phyloP scores from a whole-genome alignment of 2,329 filamentous ascomycete species.

The Paradendryphiella salina region DNA sequence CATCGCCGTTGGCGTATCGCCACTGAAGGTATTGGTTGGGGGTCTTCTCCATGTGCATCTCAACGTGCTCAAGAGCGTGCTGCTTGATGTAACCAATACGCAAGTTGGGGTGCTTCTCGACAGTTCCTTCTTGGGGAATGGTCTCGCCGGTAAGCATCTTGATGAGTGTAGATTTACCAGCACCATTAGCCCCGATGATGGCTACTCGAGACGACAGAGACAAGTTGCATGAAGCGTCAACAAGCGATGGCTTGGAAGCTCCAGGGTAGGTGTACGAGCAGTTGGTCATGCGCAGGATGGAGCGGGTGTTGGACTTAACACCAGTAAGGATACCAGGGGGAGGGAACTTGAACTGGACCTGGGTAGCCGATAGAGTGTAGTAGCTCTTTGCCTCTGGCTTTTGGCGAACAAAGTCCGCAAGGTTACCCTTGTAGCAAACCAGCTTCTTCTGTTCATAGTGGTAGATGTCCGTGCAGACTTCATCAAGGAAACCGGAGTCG shows the following conservation, averaged over 20 bases:
- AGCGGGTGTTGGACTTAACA: conserved; percentile 91
- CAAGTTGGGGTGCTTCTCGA: conserved; percentile 97
- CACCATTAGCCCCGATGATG: conserved; percentile 96
- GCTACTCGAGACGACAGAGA: conserved; percentile 89
- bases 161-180: conserved; percentile 96
- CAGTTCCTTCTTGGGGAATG: conserved; percentile 78
- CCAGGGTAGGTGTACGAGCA: conserved; percentile 94
- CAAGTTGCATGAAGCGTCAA: conserved; percentile 84
- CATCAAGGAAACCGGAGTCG: conserved; percentile 96
- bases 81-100: conserved; percentile 99
- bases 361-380: conserved; percentile 88
- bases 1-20: conserved; percentile 96
- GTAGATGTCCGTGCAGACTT: conserved; percentile 97
- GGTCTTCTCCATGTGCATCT: conserved; percentile 99
- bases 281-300: conserved; percentile 93
- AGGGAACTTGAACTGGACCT: conserved; percentile 97
- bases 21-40: conserved; percentile 98
- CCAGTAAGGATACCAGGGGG: conserved; percentile 90
- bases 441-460: conserved; percentile 99
- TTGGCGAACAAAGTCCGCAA: conserved; percentile 80
- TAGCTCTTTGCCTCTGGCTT: conserved; percentile 97
- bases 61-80: conserved; percentile 97
- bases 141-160: conserved; percentile 94
- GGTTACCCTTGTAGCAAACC: conserved; percentile 79
- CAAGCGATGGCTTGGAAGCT: conserved; percentile 81